Evolutionary conservation across 495 filamentous ascomycete species (phyloP).

Genomic region (Hypoxylon fragiforme): DNA sequence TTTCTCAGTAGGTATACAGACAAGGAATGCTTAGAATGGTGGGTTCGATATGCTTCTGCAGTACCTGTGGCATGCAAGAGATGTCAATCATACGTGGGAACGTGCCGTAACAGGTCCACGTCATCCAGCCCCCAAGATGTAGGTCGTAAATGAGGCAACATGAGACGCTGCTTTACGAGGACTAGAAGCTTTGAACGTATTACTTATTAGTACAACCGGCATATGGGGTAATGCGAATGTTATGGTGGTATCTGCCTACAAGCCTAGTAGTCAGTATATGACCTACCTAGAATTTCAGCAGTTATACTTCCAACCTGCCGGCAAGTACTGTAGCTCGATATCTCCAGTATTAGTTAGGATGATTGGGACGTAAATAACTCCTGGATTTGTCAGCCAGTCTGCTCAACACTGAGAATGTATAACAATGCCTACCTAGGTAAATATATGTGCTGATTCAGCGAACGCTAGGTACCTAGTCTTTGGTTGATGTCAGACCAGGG

Average conservation of each 20-base stretch:
- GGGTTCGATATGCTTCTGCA: slow-evolving; percentile 1
- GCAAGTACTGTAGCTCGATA: slow-evolving; percentile 10
- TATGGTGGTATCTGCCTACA: too few species aligned
- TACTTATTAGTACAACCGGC: not conserved
- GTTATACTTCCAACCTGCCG: slow-evolving; percentile 6
- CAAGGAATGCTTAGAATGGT: too few species aligned
- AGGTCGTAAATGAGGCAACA: slow-evolving; percentile 8
- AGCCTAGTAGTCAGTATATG: too few species aligned
- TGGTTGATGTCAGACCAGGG: slow-evolving; percentile 8
- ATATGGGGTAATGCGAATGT: not conserved
- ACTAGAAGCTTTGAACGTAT: slow-evolving; percentile 1
- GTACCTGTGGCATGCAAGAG: slow-evolving; percentile 14
- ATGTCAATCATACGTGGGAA: slow-evolving; percentile 4
- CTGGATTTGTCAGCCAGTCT: slow-evolving; percentile 26
- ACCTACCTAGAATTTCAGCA: too few species aligned
- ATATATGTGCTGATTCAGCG: slow-evolving; percentile 28
- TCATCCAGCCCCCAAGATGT: slow-evolving; percentile 31
- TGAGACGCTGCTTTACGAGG: slow-evolving; percentile 31
- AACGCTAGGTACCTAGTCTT: slow-evolving; percentile 18
- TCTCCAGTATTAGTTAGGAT: too few species aligned
- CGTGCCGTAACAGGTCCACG: slow-evolving; percentile 31
- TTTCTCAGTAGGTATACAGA: too few species aligned
- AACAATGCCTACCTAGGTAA: too few species aligned
- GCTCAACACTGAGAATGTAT: too few species aligned
- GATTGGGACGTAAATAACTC: too few species aligned